phyloP scores from a whole-genome alignment of 2,329 filamentous ascomycete genomes.

The Colletotrichum tamarilloi region DNA sequence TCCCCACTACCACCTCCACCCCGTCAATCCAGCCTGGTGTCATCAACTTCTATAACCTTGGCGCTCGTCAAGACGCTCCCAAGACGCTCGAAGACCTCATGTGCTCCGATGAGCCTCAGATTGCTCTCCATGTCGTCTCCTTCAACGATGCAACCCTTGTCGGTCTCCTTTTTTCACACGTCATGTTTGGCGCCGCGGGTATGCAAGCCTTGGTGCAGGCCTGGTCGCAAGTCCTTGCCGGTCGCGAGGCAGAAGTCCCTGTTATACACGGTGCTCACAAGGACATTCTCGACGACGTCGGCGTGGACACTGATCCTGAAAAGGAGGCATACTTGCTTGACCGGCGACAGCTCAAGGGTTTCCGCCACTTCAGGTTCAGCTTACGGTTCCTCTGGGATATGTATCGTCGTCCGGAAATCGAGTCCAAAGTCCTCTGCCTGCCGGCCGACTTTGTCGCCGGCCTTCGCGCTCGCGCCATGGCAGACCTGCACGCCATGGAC shows the following conservation, averaged over 20 bases:
- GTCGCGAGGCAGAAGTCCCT: conserved; percentile 52
- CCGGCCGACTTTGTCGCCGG: conserved; percentile 44
- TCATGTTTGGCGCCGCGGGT: conserved; percentile 59
- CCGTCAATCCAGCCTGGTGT: conserved; percentile 33
- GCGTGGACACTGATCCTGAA: conserved; percentile 35
- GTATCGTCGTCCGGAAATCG: conserved; percentile 43
- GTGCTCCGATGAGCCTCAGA: conserved; percentile 53
- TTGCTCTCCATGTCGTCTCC: conserved; percentile 58
- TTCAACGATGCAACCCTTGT: conserved; percentile 63
- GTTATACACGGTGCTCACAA: conserved; percentile 46
- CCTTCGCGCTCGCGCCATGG: conserved; percentile 45
- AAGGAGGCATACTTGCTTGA: conserved; percentile 43
- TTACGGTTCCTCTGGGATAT: conserved; percentile 48
- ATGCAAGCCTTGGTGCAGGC: conserved; percentile 52
- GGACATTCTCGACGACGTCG: conserved; percentile 48
- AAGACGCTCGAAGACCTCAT: conserved; percentile 52
- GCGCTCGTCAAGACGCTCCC: conserved; percentile 33
- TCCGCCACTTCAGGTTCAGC: conserved; percentile 45
- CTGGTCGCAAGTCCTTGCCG: conserved; percentile 59
- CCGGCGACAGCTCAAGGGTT: conserved; percentile 40
- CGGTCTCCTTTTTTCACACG: conserved; percentile 58
- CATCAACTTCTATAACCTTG: conserved; percentile 36
- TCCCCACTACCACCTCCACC: conserved; percentile 46
- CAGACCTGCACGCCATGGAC: conserved; percentile 40
- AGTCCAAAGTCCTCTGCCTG: conserved; percentile 52